Base-by-base conservation (phyloP, 2,329 filamentous ascomycete species). In the Apiospora aurea region DNA sequence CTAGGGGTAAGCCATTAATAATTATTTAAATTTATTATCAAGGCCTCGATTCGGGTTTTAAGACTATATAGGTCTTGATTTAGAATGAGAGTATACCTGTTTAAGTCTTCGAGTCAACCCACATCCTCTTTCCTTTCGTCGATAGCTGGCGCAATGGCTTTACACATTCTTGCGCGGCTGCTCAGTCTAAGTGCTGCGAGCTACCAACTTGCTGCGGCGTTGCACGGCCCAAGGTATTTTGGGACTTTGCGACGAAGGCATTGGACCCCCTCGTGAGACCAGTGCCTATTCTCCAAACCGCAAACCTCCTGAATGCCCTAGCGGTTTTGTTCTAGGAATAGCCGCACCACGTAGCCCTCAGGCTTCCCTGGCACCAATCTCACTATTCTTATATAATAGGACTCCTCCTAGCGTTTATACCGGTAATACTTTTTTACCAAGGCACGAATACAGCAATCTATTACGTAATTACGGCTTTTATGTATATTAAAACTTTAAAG, bases 151-250 rank as follows among this genome's bases (percentile, higher is more conserved):
- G 47, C 47, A 51, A 51, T 51, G 47, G n/a, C 47, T 51, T 51
- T 51, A 51, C 47, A 51, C n/a, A 51, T 51, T 51, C 47, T 51
- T 51, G 47, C 47, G 47, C 47, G 47, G 47, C 47, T 51, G 47
- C 47, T 51, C 47, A 51, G 47, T 51, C 47, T 51, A n/a, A 51
- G 47, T 51, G 47, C 47, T 51, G 47, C 47, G 47, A 51, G 47
- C 47, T 51, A 51, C 47, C 47, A 51, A 51, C 47, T 51, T 51
- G 47, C 47, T n/a, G 47, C 47, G n/a, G 47, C 47, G n/a, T n/a
- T 51, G 47, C 47, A 51, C 47, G 47, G 47, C 47, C 47, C 47
- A 51, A 51, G n/a, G n/a, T 51, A 51, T 51, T 51, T 51, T 51
- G 47, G 47, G 47, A 51, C 47, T 51, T 51, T 51, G 47, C 47